phyloP scores from a whole-genome alignment of 2,329 filamentous ascomycete species.

The Colletotrichum sansevieriae region DNA sequence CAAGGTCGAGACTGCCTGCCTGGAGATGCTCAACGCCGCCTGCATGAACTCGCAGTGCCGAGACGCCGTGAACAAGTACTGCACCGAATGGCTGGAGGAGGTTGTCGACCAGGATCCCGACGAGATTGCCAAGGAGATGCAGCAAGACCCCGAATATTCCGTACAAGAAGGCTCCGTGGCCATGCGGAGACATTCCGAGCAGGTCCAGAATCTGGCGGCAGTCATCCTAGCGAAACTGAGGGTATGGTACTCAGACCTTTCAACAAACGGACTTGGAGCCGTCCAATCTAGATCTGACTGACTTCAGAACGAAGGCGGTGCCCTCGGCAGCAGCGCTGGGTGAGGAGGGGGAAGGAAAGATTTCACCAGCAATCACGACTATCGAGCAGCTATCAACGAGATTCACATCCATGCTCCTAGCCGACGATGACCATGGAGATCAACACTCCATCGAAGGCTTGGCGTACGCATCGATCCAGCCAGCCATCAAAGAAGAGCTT shows the following conservation, averaged over 20 bases:
- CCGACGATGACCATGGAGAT: conserved; percentile 67
- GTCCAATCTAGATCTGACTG: conserved; percentile 55
- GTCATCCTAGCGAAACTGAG: conserved; percentile 81
- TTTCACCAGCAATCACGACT: conserved; percentile 68
- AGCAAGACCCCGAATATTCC: conserved; percentile 69
- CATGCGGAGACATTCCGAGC: conserved; percentile 71
- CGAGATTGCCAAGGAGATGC: conserved; percentile 62
- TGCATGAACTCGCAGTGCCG: conserved; percentile 88
- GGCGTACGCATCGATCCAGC: conserved; percentile 89
- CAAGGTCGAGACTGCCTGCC: conserved; percentile 85
- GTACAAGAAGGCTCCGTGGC: conserved; percentile 69
- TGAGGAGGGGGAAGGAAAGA: conserved; percentile 57
- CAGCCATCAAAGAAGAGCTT: conserved; percentile 86
- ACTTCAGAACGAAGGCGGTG: conserved; percentile 67
- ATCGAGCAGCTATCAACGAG: conserved; percentile 75
- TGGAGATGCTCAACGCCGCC: conserved; percentile 92
- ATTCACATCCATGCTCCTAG: conserved; percentile 76
- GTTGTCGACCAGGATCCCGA: conserved; percentile 81
- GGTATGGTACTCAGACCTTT: conserved; percentile 57
- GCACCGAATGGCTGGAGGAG: conserved; percentile 87
- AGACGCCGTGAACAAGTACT: conserved; percentile 86
- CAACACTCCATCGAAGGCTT: conserved; percentile 89
- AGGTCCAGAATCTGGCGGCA: conserved; percentile 75
- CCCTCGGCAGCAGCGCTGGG: conserved; percentile 57
- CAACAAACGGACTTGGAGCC: conserved; percentile 38